phyloP scores from a whole-genome alignment of 2,329 filamentous ascomycete species.

The Aureobasidium melanogenum region DNA sequence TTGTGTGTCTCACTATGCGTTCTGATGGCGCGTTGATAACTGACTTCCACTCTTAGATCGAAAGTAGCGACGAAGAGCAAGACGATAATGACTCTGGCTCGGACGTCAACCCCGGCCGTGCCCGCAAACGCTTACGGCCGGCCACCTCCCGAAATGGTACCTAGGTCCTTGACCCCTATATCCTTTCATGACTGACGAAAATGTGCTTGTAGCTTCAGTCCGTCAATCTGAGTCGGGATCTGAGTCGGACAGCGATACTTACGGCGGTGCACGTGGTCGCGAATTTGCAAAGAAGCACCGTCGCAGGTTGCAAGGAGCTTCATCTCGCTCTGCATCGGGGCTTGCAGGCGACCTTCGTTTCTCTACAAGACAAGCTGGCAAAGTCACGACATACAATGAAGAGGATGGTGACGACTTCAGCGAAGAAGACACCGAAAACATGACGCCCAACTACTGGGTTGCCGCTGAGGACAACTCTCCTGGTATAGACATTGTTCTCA shows the following conservation, averaged over 20 bases:
- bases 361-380: constrained; percentile 76
- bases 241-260: constrained; percentile 59
- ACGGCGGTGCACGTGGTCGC: constrained; percentile 65
- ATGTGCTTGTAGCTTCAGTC: constrained; percentile 20
- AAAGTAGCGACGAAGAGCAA: constrained; percentile 47
- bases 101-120: constrained; percentile 54
- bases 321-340: constrained; percentile 51
- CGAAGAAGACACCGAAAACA: constrained; percentile 52
- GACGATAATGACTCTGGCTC: constrained; percentile 58
- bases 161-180: constrained; percentile 19
- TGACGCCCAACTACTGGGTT: constrained; percentile 62
- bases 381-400: constrained; percentile 61
- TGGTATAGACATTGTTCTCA: constrained; percentile 83
- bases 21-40: neutral
- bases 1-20: constrained; percentile 37
- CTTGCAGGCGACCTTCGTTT: constrained; percentile 73
- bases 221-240: constrained; percentile 51
- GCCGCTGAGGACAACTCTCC: constrained; percentile 68
- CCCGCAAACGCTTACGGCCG: constrained; percentile 59
- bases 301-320: constrained; percentile 57
- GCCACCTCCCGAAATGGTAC: constrained; percentile 52
- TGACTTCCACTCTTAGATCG: constrained; percentile 36
- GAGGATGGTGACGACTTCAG: constrained; percentile 51
- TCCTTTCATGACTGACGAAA: constrained; percentile 31
- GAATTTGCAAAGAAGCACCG: constrained; percentile 63